Evolutionary conservation across 176 grass and related monocot species (phyloP), one percentile per base, ranked within the genome.

Genomic region (Eleusine indica): DNA sequence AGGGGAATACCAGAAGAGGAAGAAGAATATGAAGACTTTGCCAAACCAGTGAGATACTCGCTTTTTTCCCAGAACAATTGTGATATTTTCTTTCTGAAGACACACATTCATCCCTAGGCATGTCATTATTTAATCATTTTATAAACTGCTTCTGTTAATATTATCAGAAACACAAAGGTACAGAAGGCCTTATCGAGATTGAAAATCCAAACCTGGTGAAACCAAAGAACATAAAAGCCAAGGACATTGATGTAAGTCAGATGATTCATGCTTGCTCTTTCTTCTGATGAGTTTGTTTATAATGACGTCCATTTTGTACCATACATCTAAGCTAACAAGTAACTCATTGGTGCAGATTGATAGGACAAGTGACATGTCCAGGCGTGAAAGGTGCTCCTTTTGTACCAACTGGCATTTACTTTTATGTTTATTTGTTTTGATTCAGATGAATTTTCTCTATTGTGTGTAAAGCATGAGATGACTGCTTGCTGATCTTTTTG

Each of bases 161-260:
- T 64, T 56, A 42, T 30, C 76, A 98, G 95, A 94, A 91, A 85
- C 88, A 72, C 56, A 98, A 95, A 88, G 95, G 95, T 8, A 86
- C 84, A 82, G 84, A 91, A 84, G 92, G 92, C 32, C 78, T 93
- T 74, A 94, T 93, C 41, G 80, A 98, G 82, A 98, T 94, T 71
- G 92, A 98, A 21, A 98, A 98, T 79, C 95, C 95, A 83, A 98
- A 98, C 85, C 88, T 95, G 80, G 88, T 66, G 74, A 98, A 90
- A 71, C 72, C 89, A 85, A 98, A 93, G 82, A 88, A 75, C 54
- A 60, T 98, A 54, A 98, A 98, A 88, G 85, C 87, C 56, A 93
- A 90, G 88, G 79, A 91, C 79, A 87, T 88, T 82, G 87, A 93
- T 94, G 92, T 97, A 94, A 97, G 90, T 86, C 67, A 57, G 18